These are phyloP conservation scores for Penicillium palitans DNA, from an alignment of 2,329 filamentous ascomycete species.

Conservation along the genomic window DNA sequence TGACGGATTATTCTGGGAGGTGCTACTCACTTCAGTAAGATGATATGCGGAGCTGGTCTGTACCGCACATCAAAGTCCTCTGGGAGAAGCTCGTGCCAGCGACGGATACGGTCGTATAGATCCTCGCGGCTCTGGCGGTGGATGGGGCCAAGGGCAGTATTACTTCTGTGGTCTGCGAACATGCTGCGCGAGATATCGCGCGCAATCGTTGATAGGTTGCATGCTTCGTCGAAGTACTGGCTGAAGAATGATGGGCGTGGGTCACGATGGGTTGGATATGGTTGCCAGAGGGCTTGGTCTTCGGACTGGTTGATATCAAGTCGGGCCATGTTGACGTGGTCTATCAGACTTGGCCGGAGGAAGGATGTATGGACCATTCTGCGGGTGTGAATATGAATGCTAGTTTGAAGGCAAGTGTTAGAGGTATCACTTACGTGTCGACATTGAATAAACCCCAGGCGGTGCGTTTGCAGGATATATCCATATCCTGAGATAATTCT, in stretches of 20 bases:
- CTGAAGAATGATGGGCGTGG: conserved; percentile 30
- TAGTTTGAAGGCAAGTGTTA: background rate
- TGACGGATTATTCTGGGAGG: no score
- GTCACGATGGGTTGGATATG: conserved; percentile 36
- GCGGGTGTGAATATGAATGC: background rate
- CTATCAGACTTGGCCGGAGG: conserved; percentile 37
- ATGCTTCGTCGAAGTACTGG: conserved; percentile 38
- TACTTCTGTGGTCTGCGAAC: conserved; percentile 26
- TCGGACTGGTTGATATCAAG: conserved; percentile 16
- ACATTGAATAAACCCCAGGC: conserved; percentile 43
- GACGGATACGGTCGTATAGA: conserved; percentile 32
- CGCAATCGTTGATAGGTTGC: conserved; percentile 37
- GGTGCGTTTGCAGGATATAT: conserved; percentile 32
- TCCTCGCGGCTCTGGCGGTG: conserved; percentile 28
- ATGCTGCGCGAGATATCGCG: conserved; percentile 38
- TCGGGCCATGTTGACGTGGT: conserved; percentile 35
- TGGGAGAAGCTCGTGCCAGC: conserved; percentile 36
- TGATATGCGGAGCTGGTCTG: conserved; percentile 36
- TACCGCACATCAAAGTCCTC: conserved; percentile 27
- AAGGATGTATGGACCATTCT: conserved; percentile 41
- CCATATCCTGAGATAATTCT: conserved; percentile 32
- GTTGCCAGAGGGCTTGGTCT: conserved; percentile 30
- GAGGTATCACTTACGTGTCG: conserved; percentile 35
- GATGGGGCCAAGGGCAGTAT: conserved; percentile 7
- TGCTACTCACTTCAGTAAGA: conserved; percentile 32